Evolutionary conservation across 768 basidiomycete genomes (phyloP).

Genomic region (Phanerodontia chrysosporium): DNA sequence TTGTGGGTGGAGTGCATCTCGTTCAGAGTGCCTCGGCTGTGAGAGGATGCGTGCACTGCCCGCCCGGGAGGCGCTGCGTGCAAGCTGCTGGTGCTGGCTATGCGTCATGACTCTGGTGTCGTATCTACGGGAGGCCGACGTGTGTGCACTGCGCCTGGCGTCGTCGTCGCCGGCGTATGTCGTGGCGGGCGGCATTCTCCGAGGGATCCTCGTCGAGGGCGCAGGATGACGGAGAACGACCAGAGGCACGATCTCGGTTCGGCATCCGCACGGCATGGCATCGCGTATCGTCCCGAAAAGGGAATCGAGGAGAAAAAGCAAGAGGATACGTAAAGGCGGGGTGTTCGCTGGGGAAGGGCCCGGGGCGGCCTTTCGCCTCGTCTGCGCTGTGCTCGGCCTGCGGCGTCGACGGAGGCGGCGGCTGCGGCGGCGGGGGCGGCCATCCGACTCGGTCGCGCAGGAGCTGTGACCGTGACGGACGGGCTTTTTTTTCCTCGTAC

Average conservation of each 20-base stretch:
- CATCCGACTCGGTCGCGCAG: background rate
- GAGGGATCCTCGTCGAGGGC: constrained; percentile 1
- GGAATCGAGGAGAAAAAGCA: constrained; percentile 8
- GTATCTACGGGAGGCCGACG: background rate
- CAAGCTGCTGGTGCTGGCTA: background rate
- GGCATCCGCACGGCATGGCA: constrained; percentile 5
- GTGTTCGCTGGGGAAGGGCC: background rate
- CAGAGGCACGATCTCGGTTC: constrained; percentile 9
- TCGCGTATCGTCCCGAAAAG: constrained; percentile 10
- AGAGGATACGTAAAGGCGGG: constrained; percentile 11
- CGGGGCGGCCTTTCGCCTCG: too few relatives aligned
- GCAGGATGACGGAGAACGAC: constrained; percentile 3
- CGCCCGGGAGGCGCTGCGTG: background rate
- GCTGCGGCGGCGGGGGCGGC: background rate
- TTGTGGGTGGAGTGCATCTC: background rate
- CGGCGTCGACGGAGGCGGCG: background rate
- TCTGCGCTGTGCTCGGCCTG: too few relatives aligned
- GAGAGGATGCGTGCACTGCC: background rate
- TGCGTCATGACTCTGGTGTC: background rate
- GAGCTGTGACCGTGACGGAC: constrained; percentile 6
- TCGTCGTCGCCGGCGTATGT: constrained; percentile 3
- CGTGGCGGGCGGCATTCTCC: constrained; percentile 8
- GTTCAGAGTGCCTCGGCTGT: background rate
- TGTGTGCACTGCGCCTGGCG: constrained; percentile 15
- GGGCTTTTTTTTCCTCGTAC: constrained; percentile 10